Base-by-base conservation (phyloP, 1,284 basidiomycete genomes). In the Cerrena zonata region DNA sequence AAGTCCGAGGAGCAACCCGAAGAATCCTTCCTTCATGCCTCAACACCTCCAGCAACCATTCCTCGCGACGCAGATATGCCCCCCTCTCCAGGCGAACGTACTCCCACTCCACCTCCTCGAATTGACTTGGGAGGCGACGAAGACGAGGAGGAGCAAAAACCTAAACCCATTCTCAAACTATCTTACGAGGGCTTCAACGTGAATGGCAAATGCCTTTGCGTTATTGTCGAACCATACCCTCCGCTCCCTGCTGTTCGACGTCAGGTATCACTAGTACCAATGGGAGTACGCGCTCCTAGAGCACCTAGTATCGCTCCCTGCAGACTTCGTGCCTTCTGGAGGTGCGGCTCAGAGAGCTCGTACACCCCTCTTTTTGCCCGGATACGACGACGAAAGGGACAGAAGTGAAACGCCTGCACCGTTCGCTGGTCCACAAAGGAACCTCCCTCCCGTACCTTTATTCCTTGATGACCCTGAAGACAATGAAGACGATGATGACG, bases 181-280 rank as follows among this genome's bases (percentile, higher is more conserved):
- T 74, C 67, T 50, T 89, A 86, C 55, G 75, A 78, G 56, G 82
- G 82, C 12, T 88, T 88, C 63, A 73, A 67, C 47, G 81, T 88
- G 50, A 76, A 77, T 50, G 82, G 80, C 0, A 77, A 78, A 47
- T 89, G 84, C 62, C 73, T 90, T 21, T 89, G 85, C 59, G 75
- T 90, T 23, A 82, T 90, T 23, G 80, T 89, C 18, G 87, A 90
- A 62, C 88, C 87, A 15, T 88, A 82, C 74, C 84, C 85, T 3
- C 68, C 76, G 15, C 61, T 81, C 42, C 74, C 72, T 27, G 58
- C 68, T 2, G 61, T 61, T 30, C 60, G 73, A 3, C 69, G 68
- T 44, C 66, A 66, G 0, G 66, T 69, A 24, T 70, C 74, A 5
- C 60, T 71, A 4, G 61, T 65, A 4, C 54, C 52, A 3, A 54